These are phyloP conservation scores for Blastomyces silverae DNA, from an alignment of 2,329 filamentous ascomycete genomes.

Conservation along the genomic window DNA sequence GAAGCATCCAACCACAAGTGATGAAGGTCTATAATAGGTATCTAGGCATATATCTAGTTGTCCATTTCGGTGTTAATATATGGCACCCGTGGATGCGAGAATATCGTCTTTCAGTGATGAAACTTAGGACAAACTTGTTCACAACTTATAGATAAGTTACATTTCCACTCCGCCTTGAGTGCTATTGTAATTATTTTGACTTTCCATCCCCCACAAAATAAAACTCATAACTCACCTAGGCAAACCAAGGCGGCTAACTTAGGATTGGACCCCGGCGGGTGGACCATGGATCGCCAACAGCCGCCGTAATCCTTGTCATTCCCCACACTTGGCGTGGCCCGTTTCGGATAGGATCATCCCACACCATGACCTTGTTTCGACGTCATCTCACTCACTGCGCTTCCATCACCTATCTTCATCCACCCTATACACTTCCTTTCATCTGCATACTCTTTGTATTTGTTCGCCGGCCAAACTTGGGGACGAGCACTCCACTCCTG, in stretches of 20 bases:
- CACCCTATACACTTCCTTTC: conserved; percentile 11
- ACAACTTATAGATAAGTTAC: no score
- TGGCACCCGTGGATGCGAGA: no score
- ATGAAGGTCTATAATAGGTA: no score
- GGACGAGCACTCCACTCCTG: background rate
- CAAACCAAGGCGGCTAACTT: background rate
- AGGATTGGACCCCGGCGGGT: background rate
- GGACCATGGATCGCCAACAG: background rate
- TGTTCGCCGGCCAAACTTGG: background rate
- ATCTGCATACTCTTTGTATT: conserved; percentile 2
- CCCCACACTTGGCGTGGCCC: background rate
- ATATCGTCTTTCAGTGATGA: no score
- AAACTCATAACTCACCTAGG: no score
- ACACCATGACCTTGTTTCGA: conserved; percentile 14
- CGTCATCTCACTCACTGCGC: conserved; percentile 14
- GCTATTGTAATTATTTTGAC: no score
- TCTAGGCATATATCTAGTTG: no score
- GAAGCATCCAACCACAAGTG: no score
- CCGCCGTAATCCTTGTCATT: background rate
- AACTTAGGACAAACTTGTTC: no score
- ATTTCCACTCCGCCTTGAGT: no score
- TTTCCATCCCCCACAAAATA: no score
- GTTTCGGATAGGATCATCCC: conserved; percentile 9
- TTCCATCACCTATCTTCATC: background rate
- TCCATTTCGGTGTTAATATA: no score